Conservation (phyloP, 306 rosid species). For the Prunus davidiana region DNA sequence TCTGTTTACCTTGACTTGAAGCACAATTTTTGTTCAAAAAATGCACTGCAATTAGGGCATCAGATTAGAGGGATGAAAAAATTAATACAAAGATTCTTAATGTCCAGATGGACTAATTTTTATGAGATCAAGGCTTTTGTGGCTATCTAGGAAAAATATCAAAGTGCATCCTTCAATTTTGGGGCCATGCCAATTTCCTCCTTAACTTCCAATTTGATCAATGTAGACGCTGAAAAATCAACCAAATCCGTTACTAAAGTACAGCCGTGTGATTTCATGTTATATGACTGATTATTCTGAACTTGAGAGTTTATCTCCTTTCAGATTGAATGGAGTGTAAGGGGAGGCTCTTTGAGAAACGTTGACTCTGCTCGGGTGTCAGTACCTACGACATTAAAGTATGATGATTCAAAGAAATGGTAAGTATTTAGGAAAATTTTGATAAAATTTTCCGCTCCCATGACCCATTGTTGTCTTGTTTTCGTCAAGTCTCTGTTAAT, state of each 20-base stretch:
- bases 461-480: constrained; percentile 17
- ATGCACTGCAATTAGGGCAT: not conserved
- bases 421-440: constrained; percentile 23
- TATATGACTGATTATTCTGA: constrained; percentile 1
- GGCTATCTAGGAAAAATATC: not conserved
- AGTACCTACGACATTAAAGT: constrained; percentile 74
- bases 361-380: constrained; percentile 90
- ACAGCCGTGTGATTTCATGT: not conserved
- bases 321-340: constrained; percentile 90
- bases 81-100: not conserved
- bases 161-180: not conserved
- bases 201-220: not conserved
- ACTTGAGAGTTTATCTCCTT: constrained; percentile 16
- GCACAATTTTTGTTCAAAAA: not conserved
- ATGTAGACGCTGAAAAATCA: not conserved
- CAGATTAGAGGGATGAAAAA: not conserved
- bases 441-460: constrained; percentile 14
- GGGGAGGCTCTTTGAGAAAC: constrained; percentile 79
- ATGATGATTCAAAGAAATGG: constrained; percentile 88
- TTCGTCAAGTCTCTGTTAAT: not conserved
- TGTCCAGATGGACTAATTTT: not conserved
- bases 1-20: constrained; percentile 3
- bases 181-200: not conserved
- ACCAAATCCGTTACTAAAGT: not conserved
- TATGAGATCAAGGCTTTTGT: not conserved